phyloP scores from a whole-genome alignment of 805 yeast genomes.

The Kodamaea hsintzibuensis region DNA sequence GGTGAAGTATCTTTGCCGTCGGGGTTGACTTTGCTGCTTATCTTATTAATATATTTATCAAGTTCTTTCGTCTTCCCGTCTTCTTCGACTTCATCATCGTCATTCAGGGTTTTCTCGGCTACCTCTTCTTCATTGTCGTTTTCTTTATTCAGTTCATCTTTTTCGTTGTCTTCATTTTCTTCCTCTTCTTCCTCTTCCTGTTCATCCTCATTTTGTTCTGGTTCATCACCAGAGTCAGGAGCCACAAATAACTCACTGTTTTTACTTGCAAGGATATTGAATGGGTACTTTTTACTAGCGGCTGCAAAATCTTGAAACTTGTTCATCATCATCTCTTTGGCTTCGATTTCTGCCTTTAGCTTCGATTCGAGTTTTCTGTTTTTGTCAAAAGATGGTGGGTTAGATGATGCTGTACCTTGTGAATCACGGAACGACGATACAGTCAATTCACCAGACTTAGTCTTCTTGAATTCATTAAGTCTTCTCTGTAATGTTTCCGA shows the following conservation, averaged over 20 bases:
- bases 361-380: constrained; percentile 56
- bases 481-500: constrained; percentile 91
- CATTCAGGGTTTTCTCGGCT: too few relatives aligned
- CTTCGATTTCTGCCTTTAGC: constrained; percentile 31
- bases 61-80: background rate
- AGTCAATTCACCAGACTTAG: constrained; percentile 72
- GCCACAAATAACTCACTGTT: background rate
- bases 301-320: background rate
- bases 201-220: constrained; percentile 9
- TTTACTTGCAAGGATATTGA: background rate
- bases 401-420: constrained; percentile 43
- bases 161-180: constrained; percentile 9
- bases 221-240: constrained; percentile 12
- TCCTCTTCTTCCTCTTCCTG: constrained; percentile 11
- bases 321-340: constrained; percentile 9
- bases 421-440: constrained; percentile 70
- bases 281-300: background rate
- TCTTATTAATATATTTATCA: background rate
- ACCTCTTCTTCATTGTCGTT: too few relatives aligned
- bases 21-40: background rate
- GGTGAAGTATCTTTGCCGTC: background rate
- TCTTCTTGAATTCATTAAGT: constrained; percentile 80
- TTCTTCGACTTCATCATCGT: background rate
- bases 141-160: background rate
- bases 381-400: constrained; percentile 81